These are phyloP conservation scores for Monoraphidium neglectum DNA, from an alignment of 139 green algal genomes.

Conservation along the genomic window DNA sequence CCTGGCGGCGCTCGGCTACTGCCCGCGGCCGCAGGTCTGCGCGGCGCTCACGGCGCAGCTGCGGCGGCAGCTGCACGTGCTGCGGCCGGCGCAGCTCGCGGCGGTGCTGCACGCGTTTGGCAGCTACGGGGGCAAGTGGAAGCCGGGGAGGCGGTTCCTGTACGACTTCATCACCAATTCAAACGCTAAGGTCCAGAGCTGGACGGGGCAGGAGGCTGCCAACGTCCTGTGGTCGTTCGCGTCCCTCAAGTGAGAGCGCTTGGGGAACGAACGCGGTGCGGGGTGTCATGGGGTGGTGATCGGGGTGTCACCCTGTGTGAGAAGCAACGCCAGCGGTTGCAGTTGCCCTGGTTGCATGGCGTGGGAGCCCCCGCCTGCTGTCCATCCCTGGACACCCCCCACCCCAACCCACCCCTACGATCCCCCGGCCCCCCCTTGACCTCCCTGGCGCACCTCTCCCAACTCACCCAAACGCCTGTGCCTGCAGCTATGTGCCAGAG, in stretches of 20 bases:
- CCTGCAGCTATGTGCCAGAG: constrained; percentile 18
- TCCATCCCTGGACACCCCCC: not conserved
- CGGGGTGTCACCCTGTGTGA: too few relatives aligned
- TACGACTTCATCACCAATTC: constrained; percentile 20
- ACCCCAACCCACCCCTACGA: too few relatives aligned
- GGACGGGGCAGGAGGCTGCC: constrained; percentile 5
- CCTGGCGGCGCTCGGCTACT: constrained; percentile 22
- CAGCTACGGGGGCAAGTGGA: constrained; percentile 7
- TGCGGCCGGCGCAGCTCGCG: constrained; percentile 3
- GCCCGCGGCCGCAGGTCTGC: constrained; percentile 16
- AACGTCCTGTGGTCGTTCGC: constrained; percentile 29
- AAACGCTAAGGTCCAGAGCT: constrained; percentile 1
- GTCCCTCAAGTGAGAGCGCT: constrained; percentile 2
- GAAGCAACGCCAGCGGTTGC: not conserved
- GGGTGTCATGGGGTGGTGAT: too few relatives aligned
- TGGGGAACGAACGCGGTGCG: too few relatives aligned
- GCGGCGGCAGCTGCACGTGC: not conserved
- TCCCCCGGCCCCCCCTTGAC: too few relatives aligned
- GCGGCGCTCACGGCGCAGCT: constrained; percentile 22
- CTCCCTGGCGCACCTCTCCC: too few relatives aligned
- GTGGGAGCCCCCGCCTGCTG: not conserved
- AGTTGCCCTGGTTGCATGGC: not conserved
- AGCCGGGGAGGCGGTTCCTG: constrained; percentile 21
- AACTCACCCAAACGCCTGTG: too few relatives aligned
- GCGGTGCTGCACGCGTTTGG: constrained; percentile 3